Evolutionary conservation across 805 yeast genomes (phyloP), one percentile per base, ranked within the genome.

Genomic region (Candida awuae): DNA sequence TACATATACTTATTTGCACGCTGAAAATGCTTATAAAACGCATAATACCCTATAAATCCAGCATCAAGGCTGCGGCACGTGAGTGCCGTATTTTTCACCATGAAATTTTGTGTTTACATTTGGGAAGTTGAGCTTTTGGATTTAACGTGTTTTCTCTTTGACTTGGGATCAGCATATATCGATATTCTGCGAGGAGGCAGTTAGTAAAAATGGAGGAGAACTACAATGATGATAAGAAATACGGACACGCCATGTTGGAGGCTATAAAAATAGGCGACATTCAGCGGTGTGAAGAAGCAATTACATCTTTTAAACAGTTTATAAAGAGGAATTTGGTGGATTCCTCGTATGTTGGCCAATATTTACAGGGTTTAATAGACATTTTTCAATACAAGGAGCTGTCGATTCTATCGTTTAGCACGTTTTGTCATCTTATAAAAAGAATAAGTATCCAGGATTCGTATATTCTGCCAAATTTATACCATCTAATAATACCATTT

Each of bases 381-480:
- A 78, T 73, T 2, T 64, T 62, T 32, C 68, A 66, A 39, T 58
- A 65, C 4, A 47, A 56, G 3, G 66, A 65, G 34, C 38, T 57
- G 25, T 54, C 65, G 9, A 62, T 75, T 15, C 65, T 65, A 43
- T 65, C 75, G 3, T 75, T 76, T 49, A 67, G 74, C 21, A 66
- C 75, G 1, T 52, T 74, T 4, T 73, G 77, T 35, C 80, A 77
- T 49, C 54, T 76, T 37, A 68, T 77, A 22, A 76, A 75, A 42
- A 58, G 83, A 16, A 71, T 77, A 6, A 68, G 75, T 34, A 70
- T 74, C 56, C 83, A 77, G 55, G 80, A 75, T 46, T 56, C 65
- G 2, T 50, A 55, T 8, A 61, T 69, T 0, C 58, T 77, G 31
- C 60, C 59, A 42, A 53, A 58, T 2, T 69, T 70, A 28, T 63